Conservation (phyloP, 139 green algal genomes). For the Volvox reticuliferus region DNA sequence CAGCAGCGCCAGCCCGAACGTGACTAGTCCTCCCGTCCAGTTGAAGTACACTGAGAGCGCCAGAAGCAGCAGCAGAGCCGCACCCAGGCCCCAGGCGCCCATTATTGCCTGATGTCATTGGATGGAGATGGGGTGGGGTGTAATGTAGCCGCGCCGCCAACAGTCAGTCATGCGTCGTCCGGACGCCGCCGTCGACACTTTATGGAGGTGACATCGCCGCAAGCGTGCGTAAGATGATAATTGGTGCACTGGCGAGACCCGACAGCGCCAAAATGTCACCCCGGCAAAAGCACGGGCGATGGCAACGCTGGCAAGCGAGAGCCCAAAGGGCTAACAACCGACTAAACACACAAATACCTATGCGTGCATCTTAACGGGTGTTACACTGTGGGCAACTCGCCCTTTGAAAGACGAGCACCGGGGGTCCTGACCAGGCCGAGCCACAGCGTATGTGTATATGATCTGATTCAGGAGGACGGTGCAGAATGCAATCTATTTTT, state of each 20-base stretch:
- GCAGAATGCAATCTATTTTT: not conserved
- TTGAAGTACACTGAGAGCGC: not conserved
- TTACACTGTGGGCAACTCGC: too few relatives aligned
- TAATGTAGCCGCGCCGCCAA: not conserved
- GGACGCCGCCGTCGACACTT: not conserved
- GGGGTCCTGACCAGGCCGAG: too few relatives aligned
- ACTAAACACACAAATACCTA: too few relatives aligned
- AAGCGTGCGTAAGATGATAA: too few relatives aligned
- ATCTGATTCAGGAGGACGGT: not conserved
- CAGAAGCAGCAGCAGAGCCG: slow-evolving; percentile 16
- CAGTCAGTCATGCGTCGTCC: not conserved
- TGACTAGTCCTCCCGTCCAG: not conserved
- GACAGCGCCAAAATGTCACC: too few relatives aligned
- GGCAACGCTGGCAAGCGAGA: too few relatives aligned
- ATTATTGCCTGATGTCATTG: not conserved
- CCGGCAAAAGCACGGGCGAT: too few relatives aligned
- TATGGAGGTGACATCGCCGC: not conserved
- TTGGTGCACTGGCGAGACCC: too few relatives aligned
- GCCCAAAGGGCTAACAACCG: too few relatives aligned
- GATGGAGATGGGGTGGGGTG: not conserved
- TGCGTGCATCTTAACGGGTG: too few relatives aligned
- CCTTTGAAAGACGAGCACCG: too few relatives aligned
- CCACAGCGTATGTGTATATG: too few relatives aligned
- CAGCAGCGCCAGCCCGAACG: not conserved
- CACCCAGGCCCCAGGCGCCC: not conserved